Base-by-base conservation (phyloP, 2,329 filamentous ascomycete genomes). In the Incumbomyces delicatus region DNA sequence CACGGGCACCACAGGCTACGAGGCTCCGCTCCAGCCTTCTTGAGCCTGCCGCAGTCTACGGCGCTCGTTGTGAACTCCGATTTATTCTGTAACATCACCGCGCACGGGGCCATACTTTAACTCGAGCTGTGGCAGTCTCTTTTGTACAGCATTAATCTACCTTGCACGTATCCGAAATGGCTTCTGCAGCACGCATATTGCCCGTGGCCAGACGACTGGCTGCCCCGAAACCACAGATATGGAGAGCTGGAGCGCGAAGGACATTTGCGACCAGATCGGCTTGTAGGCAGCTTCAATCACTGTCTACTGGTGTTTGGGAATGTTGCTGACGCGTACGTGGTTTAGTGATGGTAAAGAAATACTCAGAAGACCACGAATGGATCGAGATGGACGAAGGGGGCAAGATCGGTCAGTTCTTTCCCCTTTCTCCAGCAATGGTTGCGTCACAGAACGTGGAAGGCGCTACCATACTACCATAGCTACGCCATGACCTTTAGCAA, bases 301-400 rank as follows among this genome's bases (percentile, higher is more conserved):
- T n/a, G n/a, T n/a, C n/a, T n/a, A n/a, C n/a, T n/a, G 11, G 16
- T 35, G 16, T 35, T 5, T n/a, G 33, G 13, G n/a, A n/a, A n/a
- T 35, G 4, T n/a, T 27, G 22, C 38, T 29, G 17, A 40, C 30
- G 13, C 17, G 17, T n/a, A 27, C 22, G 22, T 27, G 22, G 27
- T 51, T 32, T 46, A 72, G 69, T 61, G 49, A 61, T 66, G 54
- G 60, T 64, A 44, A 90, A 92, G 71, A 86, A 83, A 66, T 98
- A 94, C 75, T 95, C 92, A 55, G 84, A 89, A 66, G 90, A 95
- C 64, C 92, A 98, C 75, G 92, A 98, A 74, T 98, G 92, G 92
- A 81, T 98, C 65, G 88, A 95, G 68, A 72, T 95, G 50, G 83
- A 81, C 47, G 80, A 79, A 43, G 85, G 94, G 69, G 81, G 83